Evolutionary conservation across 163 green algal species (phyloP), one percentile per base, ranked within the genome.

Genomic region (Scenedesmus sp.): DNA sequence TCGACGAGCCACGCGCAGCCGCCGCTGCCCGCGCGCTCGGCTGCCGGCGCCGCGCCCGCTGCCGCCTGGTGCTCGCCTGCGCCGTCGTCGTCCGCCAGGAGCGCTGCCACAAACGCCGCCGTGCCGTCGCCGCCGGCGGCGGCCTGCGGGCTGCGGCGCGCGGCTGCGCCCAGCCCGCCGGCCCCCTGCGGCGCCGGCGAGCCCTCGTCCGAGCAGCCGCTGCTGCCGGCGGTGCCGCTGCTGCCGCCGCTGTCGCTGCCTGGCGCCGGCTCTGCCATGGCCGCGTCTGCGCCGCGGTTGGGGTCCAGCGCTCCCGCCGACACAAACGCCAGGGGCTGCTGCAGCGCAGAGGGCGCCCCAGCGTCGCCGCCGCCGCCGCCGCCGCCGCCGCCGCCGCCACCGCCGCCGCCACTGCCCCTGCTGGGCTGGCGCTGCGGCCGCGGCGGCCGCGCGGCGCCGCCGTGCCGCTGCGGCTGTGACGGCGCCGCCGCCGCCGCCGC

Each of bases 301-400:
- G 70, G 70, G 44, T 78, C 56, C 28, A 78, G 20, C 0, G 44
- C 31, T 0, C 70, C 70, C 4, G 20, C 56, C 33, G 26, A 45
- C 44, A 78, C 70, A 60, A 78, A 78, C 0, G 44, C 39, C 24
- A 78, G 33, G 13, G 70, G 70, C 44, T 78, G 70, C 70, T 78
- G 70, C 13, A 62, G 70, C 20, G 29, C n/a, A 26, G 67, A 64
- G 4, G 10, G 13, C 50, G 50, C 24, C 9, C 6, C 63, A 44
- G 20, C 67, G 44, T 47, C 7, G 7, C 7, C 39, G 39, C 39
- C 48, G 34, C 26, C 67, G 26, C 34, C n/a, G n/a, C n/a, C n/a
- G n/a, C n/a, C n/a, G n/a, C n/a, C n/a, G n/a, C n/a, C n/a, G n/a
- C n/a, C n/a, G n/a, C n/a, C n/a, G n/a, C n/a, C n/a, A n/a, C n/a